phyloP scores from a whole-genome alignment of 2,329 filamentous ascomycete genomes.

The Talaromyces sp. region DNA sequence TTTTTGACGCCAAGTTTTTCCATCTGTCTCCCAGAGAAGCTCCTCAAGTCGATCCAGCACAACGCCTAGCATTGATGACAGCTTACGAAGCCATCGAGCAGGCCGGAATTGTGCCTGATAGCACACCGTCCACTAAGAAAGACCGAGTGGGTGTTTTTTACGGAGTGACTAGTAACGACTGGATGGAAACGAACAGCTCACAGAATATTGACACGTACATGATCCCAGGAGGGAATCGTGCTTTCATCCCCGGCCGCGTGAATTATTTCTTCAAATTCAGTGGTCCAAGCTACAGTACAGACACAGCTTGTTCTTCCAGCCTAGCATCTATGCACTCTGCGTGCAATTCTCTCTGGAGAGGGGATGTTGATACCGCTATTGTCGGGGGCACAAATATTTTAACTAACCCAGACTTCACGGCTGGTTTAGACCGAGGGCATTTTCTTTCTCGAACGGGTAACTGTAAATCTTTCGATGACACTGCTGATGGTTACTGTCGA shows the following conservation, averaged over 20 bases:
- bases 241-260: slow-evolving; percentile 44
- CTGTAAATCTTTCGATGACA: slow-evolving; percentile 76
- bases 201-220: slow-evolving; percentile 64
- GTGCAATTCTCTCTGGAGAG: slow-evolving; percentile 66
- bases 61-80: slow-evolving; percentile 65
- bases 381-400: slow-evolving; percentile 67
- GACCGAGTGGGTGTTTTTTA: slow-evolving; percentile 65
- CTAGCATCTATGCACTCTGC: slow-evolving; percentile 63
- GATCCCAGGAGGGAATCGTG: slow-evolving; percentile 48
- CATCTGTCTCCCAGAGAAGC: slow-evolving; percentile 64
- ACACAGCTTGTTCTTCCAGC: slow-evolving; percentile 68
- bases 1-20: slow-evolving; percentile 35
- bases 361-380: slow-evolving; percentile 72
- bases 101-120: slow-evolving; percentile 67
- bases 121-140: slow-evolving; percentile 58
- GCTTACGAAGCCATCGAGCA: slow-evolving; percentile 74
- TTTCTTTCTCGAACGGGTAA: slow-evolving; percentile 69
- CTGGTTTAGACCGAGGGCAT: slow-evolving; percentile 66
- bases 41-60: slow-evolving; percentile 71
- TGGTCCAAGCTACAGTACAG: slow-evolving; percentile 63
- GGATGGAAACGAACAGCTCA: slow-evolving; percentile 64
- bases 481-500: slow-evolving; percentile 76
- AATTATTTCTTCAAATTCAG: slow-evolving; percentile 66
- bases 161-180: slow-evolving; percentile 53
- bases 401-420: slow-evolving; percentile 72